A percentile compares a stretch with the other conserved stretches of the same genome.
phyloP scores from a whole-genome alignment of 2,329 filamentous ascomycete species.

The Byssochlamys sp. region DNA sequence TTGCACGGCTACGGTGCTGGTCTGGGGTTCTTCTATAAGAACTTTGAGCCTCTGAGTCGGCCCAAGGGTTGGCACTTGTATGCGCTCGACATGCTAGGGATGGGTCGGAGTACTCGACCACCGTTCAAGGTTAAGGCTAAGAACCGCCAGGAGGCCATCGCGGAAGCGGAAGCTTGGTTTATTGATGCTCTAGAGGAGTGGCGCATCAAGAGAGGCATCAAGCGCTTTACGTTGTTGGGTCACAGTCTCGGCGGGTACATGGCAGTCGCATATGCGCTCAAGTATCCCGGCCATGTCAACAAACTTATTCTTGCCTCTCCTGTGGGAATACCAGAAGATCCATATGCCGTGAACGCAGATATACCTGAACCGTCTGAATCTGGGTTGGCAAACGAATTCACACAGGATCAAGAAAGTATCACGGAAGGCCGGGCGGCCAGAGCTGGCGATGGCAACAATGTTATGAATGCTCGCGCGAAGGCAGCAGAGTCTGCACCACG shows the following conservation, averaged over 20 bases:
- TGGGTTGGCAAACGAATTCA: conserved; percentile 66
- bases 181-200: conserved; percentile 93
- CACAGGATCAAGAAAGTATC: conserved; percentile 56
- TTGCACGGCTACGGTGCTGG: conserved; percentile 94
- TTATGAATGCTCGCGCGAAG: conserved; percentile 42
- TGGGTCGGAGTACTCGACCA: conserved; percentile 80
- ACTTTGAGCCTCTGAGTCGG: conserved; percentile 79
- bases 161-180: conserved; percentile 90
- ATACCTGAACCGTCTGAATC: conserved; percentile 70
- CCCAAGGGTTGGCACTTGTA: conserved; percentile 77
- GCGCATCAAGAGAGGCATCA: conserved; percentile 77
- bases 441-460: conserved; percentile 44
- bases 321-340: conserved; percentile 88
- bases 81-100: conserved; percentile 87
- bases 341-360: conserved; percentile 70
- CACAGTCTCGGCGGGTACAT: conserved; percentile 93
- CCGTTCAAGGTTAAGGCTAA: conserved; percentile 77
- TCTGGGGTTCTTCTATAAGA: conserved; percentile 96
- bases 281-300: conserved; percentile 88
- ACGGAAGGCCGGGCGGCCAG: conserved; percentile 15
- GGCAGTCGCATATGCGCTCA: conserved; percentile 86
- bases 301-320: conserved; percentile 93
- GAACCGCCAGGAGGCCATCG: conserved; percentile 66
- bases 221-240: conserved; percentile 84
- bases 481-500: conserved; percentile 42